These are phyloP conservation scores for Diplodia corticola DNA, from an alignment of 2,329 filamentous ascomycete species.

Conservation along the genomic window DNA sequence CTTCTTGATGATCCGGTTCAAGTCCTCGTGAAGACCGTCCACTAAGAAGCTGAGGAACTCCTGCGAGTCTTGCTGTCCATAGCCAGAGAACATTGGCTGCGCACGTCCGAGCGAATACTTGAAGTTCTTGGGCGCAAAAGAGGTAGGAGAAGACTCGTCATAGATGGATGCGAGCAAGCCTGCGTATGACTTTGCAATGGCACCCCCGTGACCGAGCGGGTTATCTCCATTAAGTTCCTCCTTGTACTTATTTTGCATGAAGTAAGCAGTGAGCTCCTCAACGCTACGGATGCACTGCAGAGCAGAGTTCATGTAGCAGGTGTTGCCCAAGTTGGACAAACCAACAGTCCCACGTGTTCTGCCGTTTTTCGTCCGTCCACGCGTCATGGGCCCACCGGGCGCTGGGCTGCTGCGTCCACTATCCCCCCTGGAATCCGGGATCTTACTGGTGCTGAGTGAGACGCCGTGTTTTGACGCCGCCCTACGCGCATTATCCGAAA, in stretches of 20 bases:
- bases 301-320: constrained; percentile 99
- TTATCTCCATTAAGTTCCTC: constrained; percentile 83
- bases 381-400: constrained; percentile 60
- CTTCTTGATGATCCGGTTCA: constrained; percentile 92
- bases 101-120: constrained; percentile 79
- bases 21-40: constrained; percentile 90
- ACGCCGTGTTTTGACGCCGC: constrained; percentile 54
- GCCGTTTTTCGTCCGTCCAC: constrained; percentile 70
- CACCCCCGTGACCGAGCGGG: constrained; percentile 79
- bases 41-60: constrained; percentile 95
- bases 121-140: constrained; percentile 77
- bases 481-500: constrained; percentile 51
- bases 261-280: constrained; percentile 90
- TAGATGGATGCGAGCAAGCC: constrained; percentile 77
- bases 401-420: constrained; percentile 72
- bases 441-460: constrained; percentile 37
- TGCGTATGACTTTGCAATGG: constrained; percentile 83
- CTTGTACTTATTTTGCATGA: constrained; percentile 68
- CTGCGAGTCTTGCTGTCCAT: constrained; percentile 95
- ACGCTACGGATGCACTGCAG: constrained; percentile 92
- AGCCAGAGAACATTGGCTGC: constrained; percentile 85
- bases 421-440: constrained; percentile 29
- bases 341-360: constrained; percentile 76
- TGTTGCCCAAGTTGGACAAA: constrained; percentile 89
- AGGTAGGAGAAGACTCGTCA: constrained; percentile 63